Conservation (phyloP, 1,284 basidiomycete species). For the Coniferiporia weirii region DNA sequence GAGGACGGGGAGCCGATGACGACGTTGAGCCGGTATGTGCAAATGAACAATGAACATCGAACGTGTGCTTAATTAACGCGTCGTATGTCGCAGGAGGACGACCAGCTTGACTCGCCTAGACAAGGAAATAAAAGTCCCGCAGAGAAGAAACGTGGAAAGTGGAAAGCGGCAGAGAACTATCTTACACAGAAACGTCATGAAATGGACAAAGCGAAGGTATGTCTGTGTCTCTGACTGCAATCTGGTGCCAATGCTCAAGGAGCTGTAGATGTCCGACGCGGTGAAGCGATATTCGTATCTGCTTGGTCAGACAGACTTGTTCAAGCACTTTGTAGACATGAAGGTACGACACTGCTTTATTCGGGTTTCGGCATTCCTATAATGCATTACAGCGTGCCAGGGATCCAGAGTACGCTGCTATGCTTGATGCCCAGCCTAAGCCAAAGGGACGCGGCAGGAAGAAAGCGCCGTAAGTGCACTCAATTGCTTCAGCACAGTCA, state of each 20-base stretch:
- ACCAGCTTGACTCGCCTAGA: conserved; percentile 34
- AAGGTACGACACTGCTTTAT: conserved; percentile 50
- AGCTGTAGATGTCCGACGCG: conserved; percentile 77
- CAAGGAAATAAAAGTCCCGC: conserved; percentile 33
- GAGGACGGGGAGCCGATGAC: conserved; percentile 63
- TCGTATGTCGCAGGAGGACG: conserved; percentile 21
- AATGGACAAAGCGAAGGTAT: conserved; percentile 80
- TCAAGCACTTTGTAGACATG: conserved; percentile 94
- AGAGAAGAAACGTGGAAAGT: conserved; percentile 55
- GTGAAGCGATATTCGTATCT: conserved; percentile 95
- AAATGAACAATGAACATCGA: conserved; percentile 11
- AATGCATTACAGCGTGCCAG: conserved; percentile 61
- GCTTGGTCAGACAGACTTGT: conserved; percentile 91
- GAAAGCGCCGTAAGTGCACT: conserved; percentile 58
- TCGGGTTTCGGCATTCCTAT: neutral
- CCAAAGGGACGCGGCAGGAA: conserved; percentile 77
- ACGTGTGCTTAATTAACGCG: conserved; percentile 2
- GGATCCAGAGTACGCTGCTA: conserved; percentile 89
- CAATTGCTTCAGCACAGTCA: neutral
- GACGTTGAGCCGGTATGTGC: conserved; percentile 40
- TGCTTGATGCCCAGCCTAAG: conserved; percentile 82
- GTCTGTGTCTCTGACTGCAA: conserved; percentile 11
- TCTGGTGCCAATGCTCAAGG: neutral
- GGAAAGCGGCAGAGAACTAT: conserved; percentile 64
- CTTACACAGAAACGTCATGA: conserved; percentile 64